These are phyloP conservation scores for Lichtheimia corymbifera DNA, from an alignment of 371 early-diverging fungal species.

Conservation along the genomic window DNA sequence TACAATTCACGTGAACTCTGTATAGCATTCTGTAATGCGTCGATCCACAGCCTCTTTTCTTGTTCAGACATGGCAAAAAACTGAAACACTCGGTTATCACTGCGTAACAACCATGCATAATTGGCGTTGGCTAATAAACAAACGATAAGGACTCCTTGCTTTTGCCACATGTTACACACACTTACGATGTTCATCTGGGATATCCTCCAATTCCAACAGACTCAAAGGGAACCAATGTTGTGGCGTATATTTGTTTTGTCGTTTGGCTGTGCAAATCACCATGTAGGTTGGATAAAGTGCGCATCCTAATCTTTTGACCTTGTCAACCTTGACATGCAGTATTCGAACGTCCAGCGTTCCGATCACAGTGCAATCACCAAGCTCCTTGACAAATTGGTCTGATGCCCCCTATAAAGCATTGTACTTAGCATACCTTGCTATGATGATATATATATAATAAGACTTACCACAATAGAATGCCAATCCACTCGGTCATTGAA, in stretches of 20 bases:
- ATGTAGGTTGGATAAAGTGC: slow-evolving; percentile 56
- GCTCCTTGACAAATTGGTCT: slow-evolving; percentile 29
- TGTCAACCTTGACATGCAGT: slow-evolving; percentile 16
- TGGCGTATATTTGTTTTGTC: slow-evolving; percentile 47
- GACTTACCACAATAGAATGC: slow-evolving; percentile 29
- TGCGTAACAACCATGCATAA: slow-evolving; percentile 22
- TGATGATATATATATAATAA: no score
- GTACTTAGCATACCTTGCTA: no score
- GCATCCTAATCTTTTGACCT: slow-evolving; percentile 45
- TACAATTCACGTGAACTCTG: slow-evolving; percentile 12
- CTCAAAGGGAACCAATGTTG: slow-evolving; percentile 60
- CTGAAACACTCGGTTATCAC: slow-evolving; percentile 15
- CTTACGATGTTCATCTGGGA: slow-evolving; percentile 31
- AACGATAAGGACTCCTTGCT: not conserved
- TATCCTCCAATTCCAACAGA: slow-evolving; percentile 43
- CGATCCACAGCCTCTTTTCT: slow-evolving; percentile 29
- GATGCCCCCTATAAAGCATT: slow-evolving; percentile 24
- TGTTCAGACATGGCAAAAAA: slow-evolving; percentile 25
- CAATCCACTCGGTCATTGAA: slow-evolving; percentile 39
- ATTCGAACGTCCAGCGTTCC: slow-evolving; percentile 46
- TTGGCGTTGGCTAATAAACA: slow-evolving; percentile 6
- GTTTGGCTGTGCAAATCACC: slow-evolving; percentile 55
- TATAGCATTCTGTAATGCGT: slow-evolving; percentile 16
- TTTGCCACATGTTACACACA: not conserved
- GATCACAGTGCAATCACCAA: slow-evolving; percentile 35